Evolutionary conservation across 176 grass and related monocot species (phyloP).

Genomic region (Triticum timopheevii): DNA sequence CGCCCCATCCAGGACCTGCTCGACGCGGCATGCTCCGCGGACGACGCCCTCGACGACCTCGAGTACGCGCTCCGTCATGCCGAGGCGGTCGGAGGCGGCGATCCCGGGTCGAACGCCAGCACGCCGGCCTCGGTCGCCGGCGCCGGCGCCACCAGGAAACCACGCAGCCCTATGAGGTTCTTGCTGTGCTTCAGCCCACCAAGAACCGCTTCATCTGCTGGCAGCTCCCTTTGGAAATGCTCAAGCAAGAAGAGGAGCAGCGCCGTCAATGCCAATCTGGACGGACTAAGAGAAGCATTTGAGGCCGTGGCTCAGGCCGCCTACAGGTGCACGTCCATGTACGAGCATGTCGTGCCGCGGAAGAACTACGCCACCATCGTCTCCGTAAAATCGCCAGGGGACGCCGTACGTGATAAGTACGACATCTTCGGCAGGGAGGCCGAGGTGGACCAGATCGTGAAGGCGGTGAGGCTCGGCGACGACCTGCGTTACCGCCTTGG

Average conservation of each 20-base stretch:
- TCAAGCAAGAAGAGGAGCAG: neutral
- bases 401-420: neutral
- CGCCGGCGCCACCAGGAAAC: neutral
- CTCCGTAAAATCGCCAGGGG: neutral
- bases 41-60: slow-evolving; percentile 36
- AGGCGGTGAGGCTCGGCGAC: slow-evolving; percentile 9
- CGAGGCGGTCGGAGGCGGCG: neutral
- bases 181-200: slow-evolving; percentile 45
- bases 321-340: slow-evolving; percentile 38
- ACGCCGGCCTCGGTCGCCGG: neutral
- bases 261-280: neutral
- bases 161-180: slow-evolving; percentile 41
- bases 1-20: slow-evolving; percentile 35
- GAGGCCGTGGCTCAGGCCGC: slow-evolving; percentile 30
- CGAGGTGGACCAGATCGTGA: slow-evolving; percentile 36
- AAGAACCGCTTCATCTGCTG: neutral
- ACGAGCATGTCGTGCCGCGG: slow-evolving; percentile 16
- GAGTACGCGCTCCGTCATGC: neutral
- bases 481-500: slow-evolving; percentile 37
- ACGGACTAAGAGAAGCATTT: neutral
- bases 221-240: neutral
- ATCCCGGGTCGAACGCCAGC: neutral
- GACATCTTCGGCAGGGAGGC: slow-evolving; percentile 38
- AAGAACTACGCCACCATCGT: slow-evolving; percentile 36
- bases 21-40: slow-evolving; percentile 28